Conservation (phyloP, 257 asterid genomes). For the Hygrophila difformis region DNA sequence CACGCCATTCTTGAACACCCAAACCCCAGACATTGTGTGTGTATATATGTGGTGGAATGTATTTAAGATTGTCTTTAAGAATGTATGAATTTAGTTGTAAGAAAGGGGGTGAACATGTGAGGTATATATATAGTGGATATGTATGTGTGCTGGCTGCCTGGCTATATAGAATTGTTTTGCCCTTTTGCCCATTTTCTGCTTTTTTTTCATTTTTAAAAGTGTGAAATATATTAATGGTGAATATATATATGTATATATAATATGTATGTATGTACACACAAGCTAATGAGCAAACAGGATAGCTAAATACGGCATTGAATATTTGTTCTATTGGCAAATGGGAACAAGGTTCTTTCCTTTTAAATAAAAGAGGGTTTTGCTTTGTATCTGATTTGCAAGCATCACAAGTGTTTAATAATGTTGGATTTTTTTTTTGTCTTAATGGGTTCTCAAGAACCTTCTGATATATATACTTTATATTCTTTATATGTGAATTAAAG, state of each 20-base stretch:
- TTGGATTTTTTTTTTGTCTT: constrained; percentile 16
- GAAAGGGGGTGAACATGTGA: constrained; percentile 12
- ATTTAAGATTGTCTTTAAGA: too few relatives aligned
- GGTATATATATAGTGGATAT: constrained; percentile 20
- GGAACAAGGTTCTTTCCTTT: constrained; percentile 37
- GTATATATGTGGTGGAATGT: too few relatives aligned
- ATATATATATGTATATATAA: too few relatives aligned
- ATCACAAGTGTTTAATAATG: constrained; percentile 7
- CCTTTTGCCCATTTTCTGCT: not conserved
- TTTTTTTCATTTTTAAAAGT: too few relatives aligned
- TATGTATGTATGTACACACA: not conserved
- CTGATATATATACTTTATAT: too few relatives aligned
- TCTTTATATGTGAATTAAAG: too few relatives aligned
- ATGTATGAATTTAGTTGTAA: too few relatives aligned
- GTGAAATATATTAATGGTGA: too few relatives aligned
- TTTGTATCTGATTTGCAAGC: constrained; percentile 22
- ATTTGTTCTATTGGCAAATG: constrained; percentile 14
- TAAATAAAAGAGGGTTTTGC: not conserved
- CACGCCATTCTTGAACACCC: constrained; percentile 20
- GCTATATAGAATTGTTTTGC: constrained; percentile 12
- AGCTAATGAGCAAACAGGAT: not conserved
- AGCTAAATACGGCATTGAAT: constrained; percentile 19
- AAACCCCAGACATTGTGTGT: constrained; percentile 33
- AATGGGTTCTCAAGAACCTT: constrained; percentile 38
- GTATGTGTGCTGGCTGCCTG: too few relatives aligned